phyloP scores from a whole-genome alignment of 208 protist species.

The Phytomonas sp. region DNA sequence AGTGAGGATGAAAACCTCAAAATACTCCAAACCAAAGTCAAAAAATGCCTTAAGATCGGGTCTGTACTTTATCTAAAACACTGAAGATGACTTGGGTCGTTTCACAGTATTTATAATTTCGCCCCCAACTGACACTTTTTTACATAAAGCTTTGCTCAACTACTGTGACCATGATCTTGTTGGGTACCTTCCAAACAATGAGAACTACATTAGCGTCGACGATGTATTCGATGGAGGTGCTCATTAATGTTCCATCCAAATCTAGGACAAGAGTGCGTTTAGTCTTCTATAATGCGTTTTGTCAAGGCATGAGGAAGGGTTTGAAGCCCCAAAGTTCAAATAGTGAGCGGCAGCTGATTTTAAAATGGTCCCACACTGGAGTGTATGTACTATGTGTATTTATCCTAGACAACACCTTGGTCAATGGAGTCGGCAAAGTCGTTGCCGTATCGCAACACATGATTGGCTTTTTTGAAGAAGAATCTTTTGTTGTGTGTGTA shows the following conservation, averaged over 20 bases:
- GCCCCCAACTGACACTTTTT: neutral
- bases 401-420: neutral
- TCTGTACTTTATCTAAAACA: conserved; percentile 37
- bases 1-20: conserved; percentile 59
- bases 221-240: conserved; percentile 31
- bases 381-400: neutral
- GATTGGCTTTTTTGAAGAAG: neutral
- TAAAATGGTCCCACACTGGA: neutral
- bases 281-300: neutral
- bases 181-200: conserved; percentile 4
- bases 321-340: conserved; percentile 21
- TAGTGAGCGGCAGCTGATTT: neutral
- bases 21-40: conserved; percentile 21
- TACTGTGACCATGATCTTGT: neutral
- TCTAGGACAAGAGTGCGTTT: conserved; percentile 38
- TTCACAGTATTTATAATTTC: neutral
- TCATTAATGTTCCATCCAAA: conserved; percentile 46
- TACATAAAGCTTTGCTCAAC: neutral
- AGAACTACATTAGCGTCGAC: conserved; percentile 24
- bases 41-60: conserved; percentile 34
- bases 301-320: conserved; percentile 16
- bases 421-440: neutral
- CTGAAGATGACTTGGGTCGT: neutral
- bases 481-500: neutral
- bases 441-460: neutral